These are phyloP conservation scores for Thielaviopsis ethacetica DNA, from an alignment of 2,329 filamentous ascomycete genomes.

Conservation along the genomic window DNA sequence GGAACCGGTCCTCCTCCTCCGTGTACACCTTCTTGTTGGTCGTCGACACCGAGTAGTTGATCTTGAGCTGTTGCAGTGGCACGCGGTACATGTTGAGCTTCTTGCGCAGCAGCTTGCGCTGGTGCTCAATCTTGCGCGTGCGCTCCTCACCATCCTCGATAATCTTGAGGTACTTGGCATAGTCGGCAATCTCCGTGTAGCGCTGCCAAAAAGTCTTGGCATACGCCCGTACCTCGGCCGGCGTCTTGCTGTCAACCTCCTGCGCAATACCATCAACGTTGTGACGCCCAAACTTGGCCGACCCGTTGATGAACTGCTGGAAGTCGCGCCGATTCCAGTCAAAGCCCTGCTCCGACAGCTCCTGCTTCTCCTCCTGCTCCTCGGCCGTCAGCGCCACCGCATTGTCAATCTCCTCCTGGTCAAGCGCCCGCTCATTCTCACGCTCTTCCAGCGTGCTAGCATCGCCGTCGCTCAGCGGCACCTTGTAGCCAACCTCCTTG, in stretches of 20 bases:
- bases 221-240: slow-evolving; percentile 74
- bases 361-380: slow-evolving; percentile 74
- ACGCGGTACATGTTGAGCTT: slow-evolving; percentile 97
- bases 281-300: slow-evolving; percentile 75
- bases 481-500: slow-evolving; percentile 93
- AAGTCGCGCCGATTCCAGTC: slow-evolving; percentile 97
- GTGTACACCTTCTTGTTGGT: slow-evolving; percentile 99
- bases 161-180: slow-evolving; percentile 70
- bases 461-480: slow-evolving; percentile 71
- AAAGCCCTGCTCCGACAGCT: slow-evolving; percentile 71
- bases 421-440: slow-evolving; percentile 70
- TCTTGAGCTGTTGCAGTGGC: slow-evolving; percentile 90
- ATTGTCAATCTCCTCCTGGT: slow-evolving; percentile 87
- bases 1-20: slow-evolving; percentile 91
- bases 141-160: slow-evolving; percentile 91
- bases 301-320: slow-evolving; percentile 93
- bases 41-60: slow-evolving; percentile 96
- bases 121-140: slow-evolving; percentile 73
- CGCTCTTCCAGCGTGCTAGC: slow-evolving; percentile 77
- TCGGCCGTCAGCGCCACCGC: slow-evolving; percentile 77
- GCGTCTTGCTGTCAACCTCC: slow-evolving; percentile 81
- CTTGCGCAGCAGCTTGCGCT: slow-evolving; percentile 82
- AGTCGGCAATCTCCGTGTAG: slow-evolving; percentile 79
- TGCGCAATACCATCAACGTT: slow-evolving; percentile 74
- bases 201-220: slow-evolving; percentile 94